Base-by-base conservation (phyloP, 768 basidiomycete species). In the Sarcodon sp. region DNA sequence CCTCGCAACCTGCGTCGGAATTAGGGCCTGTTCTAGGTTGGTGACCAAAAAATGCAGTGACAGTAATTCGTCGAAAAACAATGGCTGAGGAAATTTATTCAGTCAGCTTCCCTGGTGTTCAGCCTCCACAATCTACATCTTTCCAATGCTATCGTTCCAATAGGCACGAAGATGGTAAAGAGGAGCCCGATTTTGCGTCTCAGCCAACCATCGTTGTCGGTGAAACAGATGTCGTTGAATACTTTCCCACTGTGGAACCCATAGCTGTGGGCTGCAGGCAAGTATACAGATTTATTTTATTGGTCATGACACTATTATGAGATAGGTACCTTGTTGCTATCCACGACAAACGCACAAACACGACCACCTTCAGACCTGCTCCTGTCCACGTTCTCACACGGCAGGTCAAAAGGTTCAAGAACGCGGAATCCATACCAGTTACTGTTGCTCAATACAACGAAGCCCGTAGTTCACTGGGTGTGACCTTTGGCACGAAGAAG, bases 401-500 rank as follows among this genome's bases (percentile, higher is more conserved):
- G 35, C 75, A 80, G 18, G 88, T 94, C 50, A 98, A 94, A 63
- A 79, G 84, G 7, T 70, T 94, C 43, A 91, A 92, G 64, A 72
- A 73, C 33, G 67, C 79, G 35, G 62, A 70, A 13, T 67, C 76
- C 11, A 64, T 73, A 4, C 64, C 69, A 10, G 72, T 73, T 7
- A 72, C 78, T 12, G 63, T 69, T 7, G 66, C 76, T 43, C 74
- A 80, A 50, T 79, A 75, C 49, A 66, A 73, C 36, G 72, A 80
- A 45, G 83, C 82, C 12, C 74, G 82, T 37, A 86, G 76, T 47
- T 71, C 77, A n/a, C 76, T 99, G 1, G 92, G 94, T 33, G 83
- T 91, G 61, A 78, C 86, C 1, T 99, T 99, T 54, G 94, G 94
- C 16, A 94, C 92, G 21, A 88, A 91, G 67, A 98, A 96, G 61